Evolutionary conservation across 1,139 yeast species (phyloP).

Genomic region (Kodamaea alishanica): DNA sequence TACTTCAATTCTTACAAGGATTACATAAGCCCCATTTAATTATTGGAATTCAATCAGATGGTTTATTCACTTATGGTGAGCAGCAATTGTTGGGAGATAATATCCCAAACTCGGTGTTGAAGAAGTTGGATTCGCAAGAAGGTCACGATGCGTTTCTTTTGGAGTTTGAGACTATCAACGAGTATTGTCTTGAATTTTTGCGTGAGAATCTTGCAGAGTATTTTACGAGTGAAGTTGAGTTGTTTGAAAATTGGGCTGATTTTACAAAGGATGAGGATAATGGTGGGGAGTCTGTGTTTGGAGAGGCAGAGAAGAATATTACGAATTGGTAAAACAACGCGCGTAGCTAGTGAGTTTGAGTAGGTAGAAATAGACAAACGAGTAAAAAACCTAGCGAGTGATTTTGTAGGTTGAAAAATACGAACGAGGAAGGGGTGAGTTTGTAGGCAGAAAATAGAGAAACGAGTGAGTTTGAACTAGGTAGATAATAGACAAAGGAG

Average conservation of each 20-base stretch:
- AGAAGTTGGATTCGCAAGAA: conserved; percentile 84
- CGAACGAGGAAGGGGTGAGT: too few species aligned
- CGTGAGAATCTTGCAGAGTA: conserved; percentile 53
- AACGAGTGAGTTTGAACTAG: too few species aligned
- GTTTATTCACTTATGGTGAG: conserved; percentile 86
- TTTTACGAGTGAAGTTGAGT: conserved; percentile 45
- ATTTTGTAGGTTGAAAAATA: too few species aligned
- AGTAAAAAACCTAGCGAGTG: too few species aligned
- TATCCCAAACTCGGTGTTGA: conserved; percentile 66
- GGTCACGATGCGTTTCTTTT: conserved; percentile 96
- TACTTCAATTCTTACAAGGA: conserved; percentile 43
- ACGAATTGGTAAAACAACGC: conserved; percentile 65
- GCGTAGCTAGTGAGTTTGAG: background rate
- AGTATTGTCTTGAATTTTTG: conserved; percentile 65
- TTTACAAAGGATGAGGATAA: conserved; percentile 36
- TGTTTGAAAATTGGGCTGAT: conserved; percentile 52
- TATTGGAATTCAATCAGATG: conserved; percentile 89
- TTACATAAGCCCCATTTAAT: conserved; percentile 73
- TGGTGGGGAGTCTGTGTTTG: conserved; percentile 76
- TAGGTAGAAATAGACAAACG: too few species aligned
- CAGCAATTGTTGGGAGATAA: conserved; percentile 78
- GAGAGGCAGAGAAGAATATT: conserved; percentile 85
- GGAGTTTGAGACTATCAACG: conserved; percentile 81
- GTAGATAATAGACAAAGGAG: too few species aligned
- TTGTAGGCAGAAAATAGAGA: too few species aligned